Evolutionary conservation across 1,139 yeast genomes (phyloP), one percentile per base, ranked within the genome.

Genomic region (Candida sp.): DNA sequence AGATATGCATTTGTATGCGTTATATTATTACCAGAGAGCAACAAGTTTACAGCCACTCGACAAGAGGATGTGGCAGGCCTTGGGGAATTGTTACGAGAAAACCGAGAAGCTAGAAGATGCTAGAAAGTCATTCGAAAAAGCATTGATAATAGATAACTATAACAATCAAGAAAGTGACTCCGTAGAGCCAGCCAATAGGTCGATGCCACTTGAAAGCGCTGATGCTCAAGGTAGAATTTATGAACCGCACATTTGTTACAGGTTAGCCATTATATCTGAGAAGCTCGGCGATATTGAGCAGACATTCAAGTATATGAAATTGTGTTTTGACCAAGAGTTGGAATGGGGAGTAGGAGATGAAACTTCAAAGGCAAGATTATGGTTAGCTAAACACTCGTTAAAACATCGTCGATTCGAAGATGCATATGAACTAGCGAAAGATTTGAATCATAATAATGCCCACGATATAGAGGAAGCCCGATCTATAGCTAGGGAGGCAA

Each of bases 11-110:
- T 73, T 89, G 52, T 95, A 91, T 58, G 93, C 98, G 0, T 70
- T 91, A 35, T 91, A 90, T 62, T 93, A 95, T 60, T 95, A 89
- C 60, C 97, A 93, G 64, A 75, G 88, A 40, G 97, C 98, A 0
- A 87, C 97, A 35, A 80, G 88, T 21, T 72, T 95, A 49, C 91
- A 87, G 55, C 98, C 98, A 1, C 66, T 82, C 45, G 99, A 95
- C 61, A 85, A 86, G 53, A 71, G 99, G 51, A 90, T 93, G 91
- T 95, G 99, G 99, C 89, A 84, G 52, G 98, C 99, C 0, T 75
- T 91, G 39, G 99, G 95, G 0, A 84, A 85, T 54, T 89, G 98
- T 62, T 90, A 84, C 63, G 95, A 89, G 51, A 87, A 87, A 57
- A 75, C 90, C 32, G 82, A 81, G 22, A 85, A 89, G 47, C 68